Base-by-base conservation (phyloP, 305 asterid species). In the Salvia sclarea region DNA sequence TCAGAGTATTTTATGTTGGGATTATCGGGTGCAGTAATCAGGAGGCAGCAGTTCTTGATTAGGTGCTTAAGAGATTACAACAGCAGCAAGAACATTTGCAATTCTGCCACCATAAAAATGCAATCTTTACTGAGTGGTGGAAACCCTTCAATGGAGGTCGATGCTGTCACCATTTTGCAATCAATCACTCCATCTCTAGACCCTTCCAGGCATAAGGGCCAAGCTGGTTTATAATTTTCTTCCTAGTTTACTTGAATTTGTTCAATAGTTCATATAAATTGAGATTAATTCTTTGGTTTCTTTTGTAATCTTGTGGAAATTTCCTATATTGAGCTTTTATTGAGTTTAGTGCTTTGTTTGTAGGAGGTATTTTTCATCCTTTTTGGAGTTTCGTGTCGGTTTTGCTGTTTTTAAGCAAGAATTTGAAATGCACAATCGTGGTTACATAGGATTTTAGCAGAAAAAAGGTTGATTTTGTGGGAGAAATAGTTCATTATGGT, bases 141-240 rank as follows among this genome's bases (percentile, higher is more conserved):
- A 64, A 75, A 77, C 57, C 66, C 82, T 56, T 64, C 84, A 17
- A 47, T 79, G 86, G 94, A 90, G 78, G 85, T 75, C 21, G 96
- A 88, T 74, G 90, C 94, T 68, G 48, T 83, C 71, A 66, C 78
- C 68, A 73, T 90, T 81, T 75, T 93, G 86, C 84, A 85, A 83
- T 81, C 95, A 72, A 84, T 93, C 50, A 85, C 91, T 66, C 98
- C 97, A 0, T 70, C 86, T 74, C 89, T 93, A 43, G 95, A 87
- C 71, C 70, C 76, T 66, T 72, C 89, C 37, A 85, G 71, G 80
- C 92, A 93, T 80, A 93, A 90, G 80, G 97, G 97, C 85, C 96
- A 93, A 85, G 98, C 98, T 78, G 97, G 98, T 93, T 93, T 61
- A 78, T 68, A 64, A 63, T 49, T 12, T 67, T 18, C 6, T n/a